phyloP scores from a whole-genome alignment of 306 rosid species.

The Castanea sativa region DNA sequence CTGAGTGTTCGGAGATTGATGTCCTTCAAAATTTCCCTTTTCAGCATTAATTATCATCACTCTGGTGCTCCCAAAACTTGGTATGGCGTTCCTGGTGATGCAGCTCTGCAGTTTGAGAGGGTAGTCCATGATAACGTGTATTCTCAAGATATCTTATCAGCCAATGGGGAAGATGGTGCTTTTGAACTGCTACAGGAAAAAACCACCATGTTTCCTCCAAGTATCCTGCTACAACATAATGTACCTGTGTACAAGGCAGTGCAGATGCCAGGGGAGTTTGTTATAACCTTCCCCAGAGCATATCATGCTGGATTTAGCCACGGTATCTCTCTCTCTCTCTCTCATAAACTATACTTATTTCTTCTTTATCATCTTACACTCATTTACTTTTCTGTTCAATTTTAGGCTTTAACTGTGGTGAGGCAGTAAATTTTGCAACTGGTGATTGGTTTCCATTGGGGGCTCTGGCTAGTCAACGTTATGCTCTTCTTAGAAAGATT shows the following conservation, averaged over 20 bases:
- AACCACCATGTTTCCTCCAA: slow-evolving; percentile 41
- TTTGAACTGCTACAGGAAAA: slow-evolving; percentile 28
- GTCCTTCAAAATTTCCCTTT: neutral
- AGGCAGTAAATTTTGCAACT: slow-evolving; percentile 39
- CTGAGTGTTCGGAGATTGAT: neutral
- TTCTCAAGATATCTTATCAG: slow-evolving; percentile 3
- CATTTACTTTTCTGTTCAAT: neutral
- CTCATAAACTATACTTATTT: neutral
- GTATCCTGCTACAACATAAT: slow-evolving; percentile 26
- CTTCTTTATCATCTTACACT: neutral
- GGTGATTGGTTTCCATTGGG: slow-evolving; percentile 43
- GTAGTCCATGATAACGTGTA: slow-evolving; percentile 23
- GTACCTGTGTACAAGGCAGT: slow-evolving; percentile 39
- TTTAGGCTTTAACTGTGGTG: slow-evolving; percentile 49
- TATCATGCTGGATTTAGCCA: slow-evolving; percentile 45
- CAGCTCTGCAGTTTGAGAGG: slow-evolving; percentile 32
- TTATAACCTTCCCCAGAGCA: slow-evolving; percentile 40
- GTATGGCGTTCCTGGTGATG: slow-evolving; percentile 37
- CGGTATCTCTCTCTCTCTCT: slow-evolving; percentile 5
- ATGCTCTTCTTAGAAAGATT: slow-evolving; percentile 25
- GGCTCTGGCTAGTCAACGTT: slow-evolving; percentile 28
- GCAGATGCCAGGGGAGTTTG: slow-evolving; percentile 45
- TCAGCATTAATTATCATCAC: slow-evolving; percentile 45
- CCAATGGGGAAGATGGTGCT: slow-evolving; percentile 21
- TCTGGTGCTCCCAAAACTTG: slow-evolving; percentile 41